phyloP scores from a whole-genome alignment of 768 basidiomycete species.

The Phylloporus scabripes region DNA sequence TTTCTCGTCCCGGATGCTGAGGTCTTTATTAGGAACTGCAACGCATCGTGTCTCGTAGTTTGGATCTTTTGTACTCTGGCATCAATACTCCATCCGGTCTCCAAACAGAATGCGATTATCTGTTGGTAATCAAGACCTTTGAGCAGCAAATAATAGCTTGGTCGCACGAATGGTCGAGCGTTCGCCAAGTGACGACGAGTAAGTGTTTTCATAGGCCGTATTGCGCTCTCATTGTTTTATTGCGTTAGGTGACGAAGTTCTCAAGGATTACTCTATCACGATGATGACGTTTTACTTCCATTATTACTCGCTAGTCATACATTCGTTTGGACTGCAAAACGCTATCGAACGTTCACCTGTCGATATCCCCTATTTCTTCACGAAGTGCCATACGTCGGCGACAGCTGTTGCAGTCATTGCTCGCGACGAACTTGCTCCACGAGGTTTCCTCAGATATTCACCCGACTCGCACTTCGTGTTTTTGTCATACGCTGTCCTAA shows the following conservation, averaged over 20 bases:
- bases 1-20: not conserved
- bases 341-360: constrained; percentile 75
- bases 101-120: constrained; percentile 78
- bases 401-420: constrained; percentile 65
- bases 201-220: constrained; percentile 2
- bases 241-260: constrained; percentile 22
- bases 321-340: constrained; percentile 95
- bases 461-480: constrained; percentile 92
- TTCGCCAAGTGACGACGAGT: constrained; percentile 17
- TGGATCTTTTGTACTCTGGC: constrained; percentile 87
- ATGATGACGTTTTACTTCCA: constrained; percentile 70
- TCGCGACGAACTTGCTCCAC: constrained; percentile 72
- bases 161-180: constrained; percentile 47
- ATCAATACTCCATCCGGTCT: constrained; percentile 77
- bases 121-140: constrained; percentile 77
- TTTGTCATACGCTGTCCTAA: constrained; percentile 88
- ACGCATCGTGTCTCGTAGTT: constrained; percentile 79
- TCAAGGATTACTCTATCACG: constrained; percentile 23
- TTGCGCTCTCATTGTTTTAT: constrained; percentile 2
- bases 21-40: constrained; percentile 61
- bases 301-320: constrained; percentile 83
- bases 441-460: constrained; percentile 73
- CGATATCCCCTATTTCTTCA: constrained; percentile 81
- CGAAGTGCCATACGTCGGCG: constrained; percentile 68
- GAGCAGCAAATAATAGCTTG: constrained; percentile 68